Base-by-base conservation (phyloP, 2,329 filamentous ascomycete genomes). In the Exophiala sideris region DNA sequence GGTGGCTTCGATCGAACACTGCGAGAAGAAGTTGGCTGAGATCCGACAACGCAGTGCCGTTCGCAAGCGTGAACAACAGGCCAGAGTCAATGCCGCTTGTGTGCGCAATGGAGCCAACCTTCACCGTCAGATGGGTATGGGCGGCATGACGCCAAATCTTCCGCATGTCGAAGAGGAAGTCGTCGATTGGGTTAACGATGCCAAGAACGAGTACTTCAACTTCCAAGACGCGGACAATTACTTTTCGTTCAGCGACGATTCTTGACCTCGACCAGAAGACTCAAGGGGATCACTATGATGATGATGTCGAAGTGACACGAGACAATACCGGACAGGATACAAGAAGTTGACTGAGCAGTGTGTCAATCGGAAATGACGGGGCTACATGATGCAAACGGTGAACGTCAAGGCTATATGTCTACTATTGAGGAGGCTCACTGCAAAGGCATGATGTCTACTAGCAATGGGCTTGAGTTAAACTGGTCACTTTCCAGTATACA, bases 61-160 rank as follows among this genome's bases (percentile, higher is more conserved):
- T 41, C 51, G 48, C 45, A 42, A 42, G 24, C 33, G 16, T n/a
- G 45, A 54, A 34, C 48, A 47, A 20, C 24, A 41, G 8, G 48
- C 49, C 10, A 32, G 21, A 7, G 10, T 42, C 10, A 21, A 20
- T 14, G 33, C 42, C 18, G 48, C 51, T 16, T 45, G 35, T 11
- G 45, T 34, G 18, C 35, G 41, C 18, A 60, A 57, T 32, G n/a
- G 12, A 5, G 39, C 33, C 18, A 34, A n/a, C 3, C 10, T 48
- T 33, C n/a, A 9, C 16, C 45, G 52, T 33, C 57, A 60, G 44
- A 57, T 60, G 48, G 57, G 57, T 24, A 60, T 44, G 41, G 39
- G n/a, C 9, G 52, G 54, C 34, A 40, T 47, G 40, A 44, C 32
- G 12, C 18, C 48, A 7, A 44, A 52, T 10, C n/a, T 18, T 29